Base-by-base conservation (phyloP, 208 protist genomes). In the Leishmania tropica region DNA sequence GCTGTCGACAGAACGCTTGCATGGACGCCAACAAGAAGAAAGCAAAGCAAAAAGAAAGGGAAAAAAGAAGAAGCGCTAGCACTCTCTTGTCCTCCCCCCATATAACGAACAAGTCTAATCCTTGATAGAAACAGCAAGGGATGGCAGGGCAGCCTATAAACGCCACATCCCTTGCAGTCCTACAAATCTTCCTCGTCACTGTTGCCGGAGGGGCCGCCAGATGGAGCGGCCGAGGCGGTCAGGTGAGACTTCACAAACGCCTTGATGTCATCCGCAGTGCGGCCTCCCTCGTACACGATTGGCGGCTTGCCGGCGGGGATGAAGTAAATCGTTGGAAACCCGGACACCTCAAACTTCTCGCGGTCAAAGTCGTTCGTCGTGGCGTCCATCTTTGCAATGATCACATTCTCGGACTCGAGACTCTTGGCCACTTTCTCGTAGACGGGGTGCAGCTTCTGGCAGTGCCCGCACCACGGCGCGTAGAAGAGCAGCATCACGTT, bases 381-480 rank as follows among this genome's bases (percentile, higher is more conserved):
- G 28, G 93, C 93, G 65, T 98, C 95, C 67, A 98, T 84, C 87
- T 98, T 89, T 35, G 88, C 95, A 71, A 98, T 90, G 78, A 98
- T 83, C 47, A 98, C 87, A 72, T 96, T 79, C 58, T 76, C 78
- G 10, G 58, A 35, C 68, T 90, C 81, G 76, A 97, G 75, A 37
- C 81, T 76, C 83, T 89, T 87, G 13, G 94, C 95, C 70, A 97
- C 70, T 56, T 88, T 83, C 42, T 96, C 94, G 68, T 87, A 98
- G 42, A 92, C 93, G 79, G 97, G 97, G 75, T 91, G 88, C 21
- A 99, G 83, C 71, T 93, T 91, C 81, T 98, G 90, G 94, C 98
- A 99, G 94, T 99, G 98, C 40, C 95, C 96, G 83, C 98, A 99
- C 98, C 98, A 99, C 71, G 97, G 97, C 28, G 98, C 98, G 85